Base-by-base conservation (phyloP, 345 rosid genomes). In the Rhizophora apiculata region DNA sequence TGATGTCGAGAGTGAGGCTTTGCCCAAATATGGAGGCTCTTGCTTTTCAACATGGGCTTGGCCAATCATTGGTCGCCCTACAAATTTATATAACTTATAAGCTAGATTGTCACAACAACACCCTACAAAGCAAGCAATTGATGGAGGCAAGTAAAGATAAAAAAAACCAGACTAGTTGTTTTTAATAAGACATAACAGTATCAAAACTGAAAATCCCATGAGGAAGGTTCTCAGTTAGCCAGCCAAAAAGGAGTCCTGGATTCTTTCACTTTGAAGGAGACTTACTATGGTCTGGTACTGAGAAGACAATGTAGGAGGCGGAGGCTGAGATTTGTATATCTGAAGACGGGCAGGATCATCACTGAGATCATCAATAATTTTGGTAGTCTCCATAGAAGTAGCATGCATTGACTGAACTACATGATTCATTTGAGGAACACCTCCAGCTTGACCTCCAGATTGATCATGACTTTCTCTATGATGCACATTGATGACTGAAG, bases 261-360 rank as follows among this genome's bases (percentile, higher is more conserved):
- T 37, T 69, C 84, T 74, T 69, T 63, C 60, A 27, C 57, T 49
- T 37, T 63, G 65, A 24, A 19, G 6, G 27, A 24, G 48, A 69
- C 34, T 82, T 71, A 74, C 29, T 59, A 59, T 65, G 78, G 87
- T 84, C 76, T 80, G 83, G 63, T 76, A 76, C 31, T 88, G 86
- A 72, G 88, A 69, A 64, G 85, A 82, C 73, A 84, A 57, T 18
- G 71, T 36, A 0, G 97, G 96, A 24, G 86, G 85, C 1, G 87
- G 93, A 58, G 98, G 98, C 82, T 90, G 95, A 73, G 98, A 80
- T 81, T 92, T 87, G 80, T 90, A 92, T 71, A 92, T 87, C 70
- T 80, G 96, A 62, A 83, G 78, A 60, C 76, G 85, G 20, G 79
- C 74, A 65, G 81, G 80, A 32, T 90, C 90, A 18, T 87, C 91